Evolutionary conservation across 495 filamentous ascomycete genomes (phyloP), one percentile per base, ranked within the genome.

Genomic region (Aspergillus avenaceus): DNA sequence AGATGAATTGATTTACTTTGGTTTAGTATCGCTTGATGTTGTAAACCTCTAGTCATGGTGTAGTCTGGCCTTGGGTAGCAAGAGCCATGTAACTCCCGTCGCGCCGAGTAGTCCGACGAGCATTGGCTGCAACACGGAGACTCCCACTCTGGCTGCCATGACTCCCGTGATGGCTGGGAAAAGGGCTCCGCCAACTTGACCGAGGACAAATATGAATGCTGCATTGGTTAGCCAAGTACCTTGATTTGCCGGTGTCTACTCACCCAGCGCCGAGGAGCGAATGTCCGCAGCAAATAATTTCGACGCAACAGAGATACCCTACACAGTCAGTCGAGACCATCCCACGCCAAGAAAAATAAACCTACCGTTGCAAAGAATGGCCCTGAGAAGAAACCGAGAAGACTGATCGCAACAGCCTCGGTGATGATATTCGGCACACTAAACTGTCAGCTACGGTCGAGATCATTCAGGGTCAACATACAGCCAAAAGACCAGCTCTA

Each of bases 401-500:
- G 32, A 43, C 60, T 64, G 50, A 66, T 61, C 4, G 63, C 62
- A 5, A 66, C 63, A 32, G 65, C 62, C 46, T 63, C 65, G 14
- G 63, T 64, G 34, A 65, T 63, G 22, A 68, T 68, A 32, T 66
- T 59, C 5, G 65, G 65, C 0, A 68, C 62, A 6, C 62, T 67
- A 3, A 21, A 3, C 3, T 16, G 16, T 51, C 28, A 29, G 45
- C 5, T 31, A 38, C 31, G 7, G 14, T 5, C 24, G 0, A n/a
- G 19, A 18, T 9, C 22, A 13, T 19, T 38, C 19, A 2, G 19
- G 6, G 36, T 6, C 14, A 38, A 50, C 64, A n/a, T 50, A 67
- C 60, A 67, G 58, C 64, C 64, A 67, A 24, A 67, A 67, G 0
- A 65, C 56, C 48, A 67, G 46, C 21, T 67, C 60, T 25, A 67